phyloP scores from a whole-genome alignment of 2,329 filamentous ascomycete genomes.

The Trichoderma sp. region DNA sequence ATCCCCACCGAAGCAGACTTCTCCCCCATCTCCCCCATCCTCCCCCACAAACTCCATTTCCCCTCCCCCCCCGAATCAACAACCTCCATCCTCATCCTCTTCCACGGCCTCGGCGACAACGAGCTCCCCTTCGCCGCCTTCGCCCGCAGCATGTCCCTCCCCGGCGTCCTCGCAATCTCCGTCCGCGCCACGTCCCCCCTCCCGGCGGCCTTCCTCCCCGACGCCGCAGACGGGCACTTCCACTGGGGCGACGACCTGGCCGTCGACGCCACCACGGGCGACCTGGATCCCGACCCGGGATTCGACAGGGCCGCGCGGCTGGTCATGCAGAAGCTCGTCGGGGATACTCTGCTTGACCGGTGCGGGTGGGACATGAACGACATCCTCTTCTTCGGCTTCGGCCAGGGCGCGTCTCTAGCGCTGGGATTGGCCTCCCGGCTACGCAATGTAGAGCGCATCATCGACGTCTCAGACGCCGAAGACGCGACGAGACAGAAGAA shows the following conservation, averaged over 20 bases:
- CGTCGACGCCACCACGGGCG: constrained; percentile 49
- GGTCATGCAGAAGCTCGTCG: constrained; percentile 51
- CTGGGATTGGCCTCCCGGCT: constrained; percentile 52
- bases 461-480: constrained; percentile 31
- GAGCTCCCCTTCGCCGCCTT: constrained; percentile 66
- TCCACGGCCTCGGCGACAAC: constrained; percentile 81
- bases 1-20: constrained; percentile 53
- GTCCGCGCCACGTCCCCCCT: constrained; percentile 68
- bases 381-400: constrained; percentile 63
- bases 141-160: constrained; percentile 65
- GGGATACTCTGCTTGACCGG: constrained; percentile 47
- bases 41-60: constrained; percentile 47
- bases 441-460: constrained; percentile 33
- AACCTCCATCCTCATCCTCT: constrained; percentile 73
- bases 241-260: constrained; percentile 68
- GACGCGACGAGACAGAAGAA: constrained; percentile 4
- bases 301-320: constrained; percentile 48
- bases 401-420: constrained; percentile 63
- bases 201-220: constrained; percentile 58
- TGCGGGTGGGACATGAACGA: constrained; percentile 60
- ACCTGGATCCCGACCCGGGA: constrained; percentile 60
- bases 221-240: constrained; percentile 35
- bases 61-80: constrained; percentile 57
- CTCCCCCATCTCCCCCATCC: constrained; percentile 37
- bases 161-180: constrained; percentile 72